Evolutionary conservation across 2,329 filamentous ascomycete species (phyloP).

Genomic region (Calonectria ilicicola): DNA sequence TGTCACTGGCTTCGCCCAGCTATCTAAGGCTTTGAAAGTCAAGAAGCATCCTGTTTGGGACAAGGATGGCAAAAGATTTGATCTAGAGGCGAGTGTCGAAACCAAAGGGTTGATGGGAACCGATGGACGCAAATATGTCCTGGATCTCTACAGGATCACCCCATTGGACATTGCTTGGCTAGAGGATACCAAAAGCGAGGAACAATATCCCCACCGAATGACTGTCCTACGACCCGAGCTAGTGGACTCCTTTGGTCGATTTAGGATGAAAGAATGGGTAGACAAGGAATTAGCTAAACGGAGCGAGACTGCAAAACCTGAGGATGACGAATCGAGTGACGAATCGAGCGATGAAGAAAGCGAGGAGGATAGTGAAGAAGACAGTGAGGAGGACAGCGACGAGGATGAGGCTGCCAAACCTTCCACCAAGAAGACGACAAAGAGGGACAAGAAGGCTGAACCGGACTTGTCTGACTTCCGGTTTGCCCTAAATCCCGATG

Average conservation of each 20-base stretch:
- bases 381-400: constrained; percentile 42
- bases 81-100: constrained; percentile 95
- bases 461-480: constrained; percentile 90
- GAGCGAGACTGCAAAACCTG: constrained; percentile 44
- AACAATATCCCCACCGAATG: constrained; percentile 93
- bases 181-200: constrained; percentile 67
- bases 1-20: constrained; percentile 83
- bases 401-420: constrained; percentile 42
- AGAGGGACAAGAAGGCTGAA: constrained; percentile 57
- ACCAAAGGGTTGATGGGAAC: constrained; percentile 98
- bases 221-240: constrained; percentile 91
- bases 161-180: constrained; percentile 93
- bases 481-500: constrained; percentile 93
- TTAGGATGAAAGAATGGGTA: constrained; percentile 91
- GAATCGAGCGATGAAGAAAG: constrained; percentile 50
- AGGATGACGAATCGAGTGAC: constrained; percentile 46
- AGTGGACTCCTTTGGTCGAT: constrained; percentile 85
- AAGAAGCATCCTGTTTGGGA: constrained; percentile 99
- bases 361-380: constrained; percentile 33
- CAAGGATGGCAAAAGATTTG: constrained; percentile 90
- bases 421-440: constrained; percentile 40
- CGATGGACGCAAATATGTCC: constrained; percentile 96
- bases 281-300: constrained; percentile 80
- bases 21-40: constrained; percentile 90
- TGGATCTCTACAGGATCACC: constrained; percentile 95